phyloP scores from a whole-genome alignment of 768 basidiomycete genomes.

The Hygrophorus pudorinus region DNA sequence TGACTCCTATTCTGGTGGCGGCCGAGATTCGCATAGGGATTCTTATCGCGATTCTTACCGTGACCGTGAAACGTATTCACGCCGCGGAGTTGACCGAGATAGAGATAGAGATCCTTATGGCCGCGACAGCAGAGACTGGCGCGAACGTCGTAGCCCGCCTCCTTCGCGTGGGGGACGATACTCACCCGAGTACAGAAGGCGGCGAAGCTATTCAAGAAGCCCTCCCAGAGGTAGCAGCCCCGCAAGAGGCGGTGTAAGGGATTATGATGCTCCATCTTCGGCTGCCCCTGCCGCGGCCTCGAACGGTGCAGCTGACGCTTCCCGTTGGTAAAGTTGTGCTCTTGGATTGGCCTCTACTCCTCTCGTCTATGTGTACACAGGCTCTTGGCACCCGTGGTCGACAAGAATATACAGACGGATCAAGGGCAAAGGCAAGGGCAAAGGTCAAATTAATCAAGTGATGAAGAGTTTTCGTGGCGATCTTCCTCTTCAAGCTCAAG shows the following conservation, averaged over 20 bases:
- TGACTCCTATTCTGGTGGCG: slow-evolving; percentile 25
- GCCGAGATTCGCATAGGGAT: slow-evolving; percentile 28
- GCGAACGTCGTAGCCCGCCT: slow-evolving; percentile 70
- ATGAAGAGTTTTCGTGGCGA: slow-evolving; percentile 32
- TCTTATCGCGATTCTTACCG: slow-evolving; percentile 38
- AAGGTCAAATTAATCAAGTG: slow-evolving; percentile 27
- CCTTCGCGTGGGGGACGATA: slow-evolving; percentile 54
- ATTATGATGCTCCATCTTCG: slow-evolving; percentile 18
- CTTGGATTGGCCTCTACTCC: slow-evolving; percentile 1
- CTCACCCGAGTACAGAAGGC: slow-evolving; percentile 69
- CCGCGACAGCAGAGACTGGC: slow-evolving; percentile 65
- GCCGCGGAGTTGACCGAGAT: slow-evolving; percentile 43
- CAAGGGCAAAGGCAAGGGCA: slow-evolving; percentile 31
- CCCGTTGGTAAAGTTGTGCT: slow-evolving; percentile 51
- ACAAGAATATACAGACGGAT: slow-evolving; percentile 14
- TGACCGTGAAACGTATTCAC: slow-evolving; percentile 39
- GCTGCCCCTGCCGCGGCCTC: slow-evolving; percentile 18
- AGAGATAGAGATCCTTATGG: slow-evolving; percentile 56
- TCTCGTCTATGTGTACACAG: slow-evolving; percentile 11
- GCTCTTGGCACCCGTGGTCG: slow-evolving; percentile 6
- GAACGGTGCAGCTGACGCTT: slow-evolving; percentile 28
- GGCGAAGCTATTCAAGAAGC: slow-evolving; percentile 71
- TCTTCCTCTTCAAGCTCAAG: slow-evolving; percentile 26
- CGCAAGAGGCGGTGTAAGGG: slow-evolving; percentile 21
- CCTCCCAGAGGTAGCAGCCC: slow-evolving; percentile 66